Conservation (phyloP, 805 yeast genomes). For the Monosporozyma aerobia region DNA sequence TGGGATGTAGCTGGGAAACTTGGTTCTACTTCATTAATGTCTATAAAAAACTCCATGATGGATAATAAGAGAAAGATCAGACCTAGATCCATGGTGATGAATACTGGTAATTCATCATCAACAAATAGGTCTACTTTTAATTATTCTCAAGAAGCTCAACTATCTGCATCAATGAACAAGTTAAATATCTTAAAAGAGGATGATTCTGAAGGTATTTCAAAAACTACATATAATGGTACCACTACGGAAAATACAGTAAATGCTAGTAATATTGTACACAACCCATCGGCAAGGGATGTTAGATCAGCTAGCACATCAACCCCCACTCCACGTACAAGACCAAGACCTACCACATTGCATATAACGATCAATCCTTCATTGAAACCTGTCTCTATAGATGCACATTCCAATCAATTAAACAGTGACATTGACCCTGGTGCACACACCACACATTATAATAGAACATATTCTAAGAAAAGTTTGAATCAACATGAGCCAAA, state of each 20-base stretch:
- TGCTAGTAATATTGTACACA: background rate
- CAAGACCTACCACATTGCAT: conserved; percentile 6
- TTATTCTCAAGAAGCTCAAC: background rate
- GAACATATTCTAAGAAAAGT: conserved; percentile 3
- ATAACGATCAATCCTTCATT: conserved; percentile 1
- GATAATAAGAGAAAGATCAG: background rate
- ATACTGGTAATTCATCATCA: background rate
- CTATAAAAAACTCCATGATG: conserved; percentile 17
- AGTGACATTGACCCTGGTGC: background rate
- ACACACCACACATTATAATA: background rate
- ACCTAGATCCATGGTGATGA: conserved; percentile 2
- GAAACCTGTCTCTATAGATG: background rate
- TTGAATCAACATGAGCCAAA: conserved; percentile 2
- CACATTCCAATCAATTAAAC: background rate
- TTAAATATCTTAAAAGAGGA: background rate
- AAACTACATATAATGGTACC: background rate
- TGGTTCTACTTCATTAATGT: conserved; percentile 28
- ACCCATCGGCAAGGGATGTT: background rate
- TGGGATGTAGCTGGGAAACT: conserved; percentile 52
- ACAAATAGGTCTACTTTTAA: background rate
- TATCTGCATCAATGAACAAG: background rate
- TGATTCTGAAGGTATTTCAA: background rate
- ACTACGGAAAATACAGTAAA: background rate
- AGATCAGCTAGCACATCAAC: background rate
- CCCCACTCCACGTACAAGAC: background rate